Conservation (phyloP, 495 filamentous ascomycete genomes). For the Talaromyces borbonicus region DNA sequence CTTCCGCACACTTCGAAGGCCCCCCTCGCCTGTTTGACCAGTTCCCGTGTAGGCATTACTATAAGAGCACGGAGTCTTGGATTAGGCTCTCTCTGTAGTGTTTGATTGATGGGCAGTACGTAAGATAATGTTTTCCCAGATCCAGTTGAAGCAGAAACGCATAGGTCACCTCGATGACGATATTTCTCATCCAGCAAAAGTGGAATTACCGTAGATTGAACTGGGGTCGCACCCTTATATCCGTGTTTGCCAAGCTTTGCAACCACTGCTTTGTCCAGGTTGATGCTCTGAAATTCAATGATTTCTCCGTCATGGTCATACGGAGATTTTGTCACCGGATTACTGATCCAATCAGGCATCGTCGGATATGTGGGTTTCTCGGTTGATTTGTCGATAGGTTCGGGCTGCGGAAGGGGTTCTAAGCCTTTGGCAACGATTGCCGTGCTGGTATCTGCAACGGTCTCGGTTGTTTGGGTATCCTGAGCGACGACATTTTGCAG, state of each 20-base stretch:
- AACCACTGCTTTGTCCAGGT: slow-evolving; percentile 43
- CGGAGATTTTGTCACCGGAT: slow-evolving; percentile 54
- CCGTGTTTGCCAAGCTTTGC: slow-evolving; percentile 54
- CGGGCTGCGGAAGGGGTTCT: slow-evolving; percentile 68
- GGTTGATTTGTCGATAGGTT: slow-evolving; percentile 42
- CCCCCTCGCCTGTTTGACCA: slow-evolving; percentile 72
- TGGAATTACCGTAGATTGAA: slow-evolving; percentile 74
- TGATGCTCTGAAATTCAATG: slow-evolving; percentile 52
- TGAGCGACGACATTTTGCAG: slow-evolving; percentile 14
- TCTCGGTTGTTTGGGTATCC: slow-evolving; percentile 14
- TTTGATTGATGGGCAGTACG: slow-evolving; percentile 70
- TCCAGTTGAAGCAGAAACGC: slow-evolving; percentile 82
- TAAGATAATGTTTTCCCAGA: slow-evolving; percentile 94
- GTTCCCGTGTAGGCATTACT: slow-evolving; percentile 80
- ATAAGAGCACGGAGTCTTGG: slow-evolving; percentile 65
- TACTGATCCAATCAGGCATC: slow-evolving; percentile 58
- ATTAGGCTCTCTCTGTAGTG: slow-evolving; percentile 47
- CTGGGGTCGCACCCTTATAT: slow-evolving; percentile 68
- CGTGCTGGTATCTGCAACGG: slow-evolving; percentile 18
- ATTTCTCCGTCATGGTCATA: slow-evolving; percentile 24
- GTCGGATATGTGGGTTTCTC: slow-evolving; percentile 39
- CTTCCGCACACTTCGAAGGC: slow-evolving; percentile 61
- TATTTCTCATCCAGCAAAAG: slow-evolving; percentile 54
- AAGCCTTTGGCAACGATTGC: slow-evolving; percentile 53
- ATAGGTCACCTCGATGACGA: slow-evolving; percentile 59